These are phyloP conservation scores for Eruca vesicaria DNA, from an alignment of 441 rosid genomes.

Conservation along the genomic window DNA sequence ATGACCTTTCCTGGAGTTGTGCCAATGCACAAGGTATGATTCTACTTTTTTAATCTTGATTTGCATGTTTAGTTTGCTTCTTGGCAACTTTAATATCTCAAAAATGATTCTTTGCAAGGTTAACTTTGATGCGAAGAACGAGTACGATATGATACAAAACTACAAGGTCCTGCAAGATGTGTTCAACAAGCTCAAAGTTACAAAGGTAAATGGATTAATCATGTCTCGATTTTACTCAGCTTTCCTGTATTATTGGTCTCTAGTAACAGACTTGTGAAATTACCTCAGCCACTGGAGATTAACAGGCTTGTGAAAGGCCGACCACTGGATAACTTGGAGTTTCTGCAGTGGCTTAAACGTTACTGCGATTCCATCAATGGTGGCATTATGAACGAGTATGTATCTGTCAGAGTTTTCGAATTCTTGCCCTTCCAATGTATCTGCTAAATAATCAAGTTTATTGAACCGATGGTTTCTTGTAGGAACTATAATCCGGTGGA, in stretches of 20 bases:
- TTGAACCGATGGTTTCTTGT: neutral
- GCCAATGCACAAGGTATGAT: slow-evolving; percentile 90
- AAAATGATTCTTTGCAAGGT: slow-evolving; percentile 48
- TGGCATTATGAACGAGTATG: slow-evolving; percentile 95
- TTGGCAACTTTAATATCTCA: neutral
- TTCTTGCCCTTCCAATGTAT: neutral
- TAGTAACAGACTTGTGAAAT: slow-evolving; percentile 16
- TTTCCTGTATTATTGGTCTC: neutral
- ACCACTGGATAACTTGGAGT: slow-evolving; percentile 97
- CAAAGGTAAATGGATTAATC: slow-evolving; percentile 49
- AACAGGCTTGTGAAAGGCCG: slow-evolving; percentile 92
- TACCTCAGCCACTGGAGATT: slow-evolving; percentile 81
- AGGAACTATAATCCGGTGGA: slow-evolving; percentile 98
- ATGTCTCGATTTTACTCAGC: neutral
- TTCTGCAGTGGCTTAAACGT: slow-evolving; percentile 94
- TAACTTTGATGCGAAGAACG: slow-evolving; percentile 89
- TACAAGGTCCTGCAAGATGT: slow-evolving; percentile 96
- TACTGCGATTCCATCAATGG: slow-evolving; percentile 97
- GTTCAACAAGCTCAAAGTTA: slow-evolving; percentile 86
- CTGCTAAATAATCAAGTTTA: neutral
- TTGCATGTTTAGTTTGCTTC: neutral
- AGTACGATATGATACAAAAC: slow-evolving; percentile 94
- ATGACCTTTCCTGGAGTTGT: slow-evolving; percentile 94
- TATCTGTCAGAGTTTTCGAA: neutral
- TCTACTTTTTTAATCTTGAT: neutral